phyloP scores from a whole-genome alignment of 805 yeast species.

The Metschnikowia baotianmanensis region DNA sequence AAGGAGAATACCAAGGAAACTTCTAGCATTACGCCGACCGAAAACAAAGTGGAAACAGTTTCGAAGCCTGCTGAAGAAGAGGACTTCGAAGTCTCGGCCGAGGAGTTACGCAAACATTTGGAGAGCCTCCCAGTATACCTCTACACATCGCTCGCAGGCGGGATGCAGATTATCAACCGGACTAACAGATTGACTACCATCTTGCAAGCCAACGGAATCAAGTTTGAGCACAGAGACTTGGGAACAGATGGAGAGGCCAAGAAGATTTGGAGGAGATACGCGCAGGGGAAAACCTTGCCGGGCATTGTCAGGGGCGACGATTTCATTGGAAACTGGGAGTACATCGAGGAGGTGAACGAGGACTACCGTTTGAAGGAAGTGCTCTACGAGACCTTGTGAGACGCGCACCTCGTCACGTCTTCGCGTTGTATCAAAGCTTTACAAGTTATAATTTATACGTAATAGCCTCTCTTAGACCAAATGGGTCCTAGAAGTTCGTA shows the following conservation, averaged over 20 bases:
- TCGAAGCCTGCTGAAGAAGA: conserved; percentile 18
- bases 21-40: background rate
- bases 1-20: too few species aligned
- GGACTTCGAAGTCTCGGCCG: conserved; percentile 37
- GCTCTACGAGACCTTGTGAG: conserved; percentile 55
- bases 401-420: background rate
- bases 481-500: background rate
- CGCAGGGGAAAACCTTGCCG: conserved; percentile 73
- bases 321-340: conserved; percentile 81
- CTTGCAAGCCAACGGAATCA: conserved; percentile 67
- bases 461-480: background rate
- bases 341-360: conserved; percentile 84
- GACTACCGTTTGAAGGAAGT: conserved; percentile 62
- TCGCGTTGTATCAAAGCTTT: too few species aligned
- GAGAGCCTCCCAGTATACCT: conserved; percentile 64
- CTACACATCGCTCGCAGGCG: conserved; percentile 86
- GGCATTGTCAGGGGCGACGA: conserved; percentile 83
- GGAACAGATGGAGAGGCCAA: conserved; percentile 89
- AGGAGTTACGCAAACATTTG: conserved; percentile 42
- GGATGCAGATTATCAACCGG: conserved; percentile 72
- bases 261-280: conserved; percentile 74
- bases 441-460: background rate
- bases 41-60: background rate
- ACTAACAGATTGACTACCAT: conserved; percentile 77
- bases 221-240: conserved; percentile 68